Evolutionary conservation across 768 basidiomycete species (phyloP), one percentile per base, ranked within the genome.

Genomic region (Boletus subparvulus): DNA sequence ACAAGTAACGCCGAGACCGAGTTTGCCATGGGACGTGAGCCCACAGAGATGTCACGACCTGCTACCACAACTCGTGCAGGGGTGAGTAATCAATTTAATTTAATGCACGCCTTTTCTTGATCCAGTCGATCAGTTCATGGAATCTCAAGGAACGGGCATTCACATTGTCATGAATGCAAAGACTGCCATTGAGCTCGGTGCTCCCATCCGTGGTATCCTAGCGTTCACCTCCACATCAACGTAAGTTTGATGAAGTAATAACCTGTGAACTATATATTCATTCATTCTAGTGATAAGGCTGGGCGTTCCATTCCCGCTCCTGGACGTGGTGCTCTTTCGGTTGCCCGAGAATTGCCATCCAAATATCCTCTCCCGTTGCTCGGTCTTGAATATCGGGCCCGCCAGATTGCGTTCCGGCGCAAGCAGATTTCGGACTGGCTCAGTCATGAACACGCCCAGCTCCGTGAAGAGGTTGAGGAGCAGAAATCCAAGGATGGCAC

Each of bases 1-100:
- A 99, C 97, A 6, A 93, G 90, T 75, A 98, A 96, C 68, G 88
- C 95, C 1, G 92, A 94, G 73, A 92, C 92, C 32, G 97, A 99
- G 73, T 92, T 98, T 68, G 96, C 95, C 4, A 97, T 97, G 90
- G 97, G 97, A 59, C 94, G 97, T 63, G 97, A 99, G 74, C 95
- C 97, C 7, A 94, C 92, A 39, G 97, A 99, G 74, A 95, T 98
- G 90, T 99, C 97, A 45, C 89, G 97, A 55, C 97, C 97, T 16
- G 90, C 96, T 11, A 98, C 96, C 1, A 91, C 89, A 11, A 98
- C 96, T 61, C 92, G 97, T 70, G 83, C 94, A 67, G 97, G 97
- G 62, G 91, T 92, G 72, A 70, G 85, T 77, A 28, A 33, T 40
- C 19, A 33, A 32, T 42, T 40, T 26, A 58, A 64, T 32, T 2